These are phyloP conservation scores for Camellia oleifera DNA, from an alignment of 179 eudicot genomes.

Conservation along the genomic window DNA sequence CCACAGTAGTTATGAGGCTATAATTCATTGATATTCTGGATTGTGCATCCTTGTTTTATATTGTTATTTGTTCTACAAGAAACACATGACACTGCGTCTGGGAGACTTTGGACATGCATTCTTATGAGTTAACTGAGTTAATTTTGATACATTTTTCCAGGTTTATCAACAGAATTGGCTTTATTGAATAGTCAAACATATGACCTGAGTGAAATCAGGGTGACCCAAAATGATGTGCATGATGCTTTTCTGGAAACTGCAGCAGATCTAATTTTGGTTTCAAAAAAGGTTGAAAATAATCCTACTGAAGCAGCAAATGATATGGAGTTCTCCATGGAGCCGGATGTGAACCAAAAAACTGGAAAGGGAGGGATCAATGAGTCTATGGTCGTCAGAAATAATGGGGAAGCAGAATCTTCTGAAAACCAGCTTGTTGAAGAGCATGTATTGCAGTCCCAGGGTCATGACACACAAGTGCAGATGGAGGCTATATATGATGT, in stretches of 20 bases:
- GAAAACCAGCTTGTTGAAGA: slow-evolving; percentile 23
- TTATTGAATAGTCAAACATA: slow-evolving; percentile 49
- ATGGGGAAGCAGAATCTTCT: slow-evolving; percentile 14
- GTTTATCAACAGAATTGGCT: slow-evolving; percentile 52
- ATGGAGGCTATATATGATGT: slow-evolving; percentile 21
- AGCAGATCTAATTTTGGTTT: slow-evolving; percentile 17
- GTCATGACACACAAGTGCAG: slow-evolving; percentile 23
- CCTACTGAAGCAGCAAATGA: slow-evolving; percentile 23
- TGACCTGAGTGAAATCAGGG: slow-evolving; percentile 50
- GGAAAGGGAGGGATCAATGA: slow-evolving; percentile 25
- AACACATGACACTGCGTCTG: neutral
- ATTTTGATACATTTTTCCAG: slow-evolving; percentile 35
- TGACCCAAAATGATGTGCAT: slow-evolving; percentile 33
- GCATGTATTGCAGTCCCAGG: slow-evolving; percentile 19
- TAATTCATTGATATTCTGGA: neutral
- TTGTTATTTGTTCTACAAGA: neutral
- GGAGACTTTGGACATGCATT: neutral
- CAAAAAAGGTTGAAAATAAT: slow-evolving; percentile 6
- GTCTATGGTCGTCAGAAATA: slow-evolving; percentile 26
- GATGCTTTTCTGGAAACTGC: slow-evolving; percentile 18
- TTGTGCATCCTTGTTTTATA: neutral
- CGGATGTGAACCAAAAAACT: slow-evolving; percentile 22
- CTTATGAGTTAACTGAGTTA: slow-evolving; percentile 16
- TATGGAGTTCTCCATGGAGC: slow-evolving; percentile 22
- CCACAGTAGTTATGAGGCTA: neutral